phyloP scores from a whole-genome alignment of 306 rosid species.

The Corylus americana region DNA sequence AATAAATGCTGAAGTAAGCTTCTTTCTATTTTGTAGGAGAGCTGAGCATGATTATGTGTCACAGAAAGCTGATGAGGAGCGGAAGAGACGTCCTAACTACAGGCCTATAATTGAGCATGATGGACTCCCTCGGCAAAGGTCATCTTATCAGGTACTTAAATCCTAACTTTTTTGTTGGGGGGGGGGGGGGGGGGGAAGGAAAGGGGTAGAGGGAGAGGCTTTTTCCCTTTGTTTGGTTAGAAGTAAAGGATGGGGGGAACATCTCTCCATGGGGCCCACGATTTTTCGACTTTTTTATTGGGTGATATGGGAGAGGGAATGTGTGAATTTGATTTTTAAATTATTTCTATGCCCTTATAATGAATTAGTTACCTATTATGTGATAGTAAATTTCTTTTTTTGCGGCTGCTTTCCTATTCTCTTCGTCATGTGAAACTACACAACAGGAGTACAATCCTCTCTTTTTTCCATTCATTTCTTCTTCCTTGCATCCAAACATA shows the following conservation, averaged over 20 bases:
- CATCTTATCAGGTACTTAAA: slow-evolving; percentile 52
- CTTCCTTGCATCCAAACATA: neutral
- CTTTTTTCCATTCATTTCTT: neutral
- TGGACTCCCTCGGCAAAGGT: slow-evolving; percentile 58
- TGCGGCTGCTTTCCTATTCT: neutral
- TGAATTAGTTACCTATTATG: too few species aligned
- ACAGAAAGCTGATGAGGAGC: slow-evolving; percentile 69
- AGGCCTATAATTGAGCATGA: slow-evolving; percentile 85
- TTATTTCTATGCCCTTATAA: too few species aligned
- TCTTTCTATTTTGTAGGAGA: slow-evolving; percentile 36
- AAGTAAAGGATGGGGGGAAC: neutral
- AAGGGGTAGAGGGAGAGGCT: neutral
- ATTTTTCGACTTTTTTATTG: neutral
- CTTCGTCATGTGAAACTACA: neutral
- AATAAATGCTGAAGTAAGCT: neutral
- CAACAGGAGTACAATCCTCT: neutral
- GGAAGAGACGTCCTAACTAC: slow-evolving; percentile 56
- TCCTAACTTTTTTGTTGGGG: too few species aligned
- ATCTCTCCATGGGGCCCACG: neutral
- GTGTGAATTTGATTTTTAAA: too few species aligned
- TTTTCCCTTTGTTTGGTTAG: neutral
- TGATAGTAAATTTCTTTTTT: too few species aligned
- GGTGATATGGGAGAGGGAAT: too few species aligned
- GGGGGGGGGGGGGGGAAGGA: too few species aligned
- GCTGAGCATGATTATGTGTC: slow-evolving; percentile 61